These are phyloP conservation scores for Capronia coronata DNA, from an alignment of 2,329 filamentous ascomycete species.

Conservation along the genomic window DNA sequence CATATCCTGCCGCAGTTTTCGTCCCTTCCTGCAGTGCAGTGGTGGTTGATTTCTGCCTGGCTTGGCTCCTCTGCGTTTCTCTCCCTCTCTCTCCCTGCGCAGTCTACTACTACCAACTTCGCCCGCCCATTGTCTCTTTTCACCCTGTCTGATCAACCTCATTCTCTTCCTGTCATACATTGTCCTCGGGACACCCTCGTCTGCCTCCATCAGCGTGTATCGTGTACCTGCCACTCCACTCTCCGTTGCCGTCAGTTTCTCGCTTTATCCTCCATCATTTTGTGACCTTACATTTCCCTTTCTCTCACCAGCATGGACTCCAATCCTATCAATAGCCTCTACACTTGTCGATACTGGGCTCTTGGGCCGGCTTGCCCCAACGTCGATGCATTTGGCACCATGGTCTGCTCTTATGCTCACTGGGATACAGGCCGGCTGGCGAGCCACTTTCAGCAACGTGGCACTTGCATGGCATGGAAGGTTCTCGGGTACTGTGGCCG, in stretches of 20 bases:
- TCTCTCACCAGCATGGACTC: not conserved
- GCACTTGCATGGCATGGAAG: constrained; percentile 24
- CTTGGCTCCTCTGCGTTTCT: not conserved
- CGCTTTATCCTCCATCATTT: not conserved
- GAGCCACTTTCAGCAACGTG: constrained; percentile 21
- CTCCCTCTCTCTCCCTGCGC: too few relatives aligned
- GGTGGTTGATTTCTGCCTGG: not conserved
- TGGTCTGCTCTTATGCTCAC: constrained; percentile 22
- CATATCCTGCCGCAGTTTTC: not conserved
- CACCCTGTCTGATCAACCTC: not conserved
- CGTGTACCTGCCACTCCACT: not conserved
- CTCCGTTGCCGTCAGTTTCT: not conserved
- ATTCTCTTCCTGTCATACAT: not conserved
- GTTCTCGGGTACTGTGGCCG: constrained; percentile 13
- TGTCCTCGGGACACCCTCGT: not conserved
- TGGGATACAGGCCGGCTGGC: constrained; percentile 23
- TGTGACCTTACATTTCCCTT: not conserved
- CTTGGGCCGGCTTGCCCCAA: constrained; percentile 25
- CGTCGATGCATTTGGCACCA: constrained; percentile 9
- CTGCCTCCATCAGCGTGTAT: not conserved
- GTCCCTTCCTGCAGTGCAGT: not conserved
- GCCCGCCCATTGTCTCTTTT: not conserved
- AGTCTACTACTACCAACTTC: not conserved
- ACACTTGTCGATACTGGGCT: constrained; percentile 27
- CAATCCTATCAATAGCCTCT: constrained; percentile 3